Evolutionary conservation across 306 rosid species (phyloP).

Genomic region (Rosa rugosa): DNA sequence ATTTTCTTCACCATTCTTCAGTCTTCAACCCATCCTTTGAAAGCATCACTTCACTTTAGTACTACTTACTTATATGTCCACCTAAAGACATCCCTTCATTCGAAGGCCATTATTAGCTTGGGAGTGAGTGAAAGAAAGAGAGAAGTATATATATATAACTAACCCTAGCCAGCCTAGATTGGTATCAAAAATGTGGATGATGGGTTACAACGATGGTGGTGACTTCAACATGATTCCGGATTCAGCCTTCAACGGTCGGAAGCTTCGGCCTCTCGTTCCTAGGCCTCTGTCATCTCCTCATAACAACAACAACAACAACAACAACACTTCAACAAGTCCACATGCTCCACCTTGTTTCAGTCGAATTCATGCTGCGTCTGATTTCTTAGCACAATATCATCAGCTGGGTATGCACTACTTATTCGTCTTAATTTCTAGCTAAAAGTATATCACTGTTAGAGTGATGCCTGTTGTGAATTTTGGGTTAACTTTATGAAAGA

Average conservation of each 20-base stretch:
- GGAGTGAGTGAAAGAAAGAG: background rate
- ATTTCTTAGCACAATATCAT: constrained; percentile 63
- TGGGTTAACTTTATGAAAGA: background rate
- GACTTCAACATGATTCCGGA: constrained; percentile 63
- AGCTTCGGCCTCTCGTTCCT: constrained; percentile 79
- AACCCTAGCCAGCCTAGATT: background rate
- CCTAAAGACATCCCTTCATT: background rate
- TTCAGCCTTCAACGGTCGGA: constrained; percentile 47
- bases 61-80: background rate
- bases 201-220: constrained; percentile 62
- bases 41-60: background rate
- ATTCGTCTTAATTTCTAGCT: background rate
- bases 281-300: constrained; percentile 47
- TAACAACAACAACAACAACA: constrained; percentile 18
- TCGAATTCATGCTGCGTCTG: constrained; percentile 36
- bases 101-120: background rate
- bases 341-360: constrained; percentile 44
- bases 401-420: constrained; percentile 44
- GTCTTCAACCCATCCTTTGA: background rate
- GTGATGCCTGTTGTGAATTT: background rate
- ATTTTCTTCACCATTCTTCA: background rate
- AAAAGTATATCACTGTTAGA: background rate
- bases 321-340: constrained; percentile 34
- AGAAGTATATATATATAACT: background rate
- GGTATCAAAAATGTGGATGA: constrained; percentile 64